Evolutionary conservation across 768 basidiomycete species (phyloP).

Genomic region (Suillus variegatus): DNA sequence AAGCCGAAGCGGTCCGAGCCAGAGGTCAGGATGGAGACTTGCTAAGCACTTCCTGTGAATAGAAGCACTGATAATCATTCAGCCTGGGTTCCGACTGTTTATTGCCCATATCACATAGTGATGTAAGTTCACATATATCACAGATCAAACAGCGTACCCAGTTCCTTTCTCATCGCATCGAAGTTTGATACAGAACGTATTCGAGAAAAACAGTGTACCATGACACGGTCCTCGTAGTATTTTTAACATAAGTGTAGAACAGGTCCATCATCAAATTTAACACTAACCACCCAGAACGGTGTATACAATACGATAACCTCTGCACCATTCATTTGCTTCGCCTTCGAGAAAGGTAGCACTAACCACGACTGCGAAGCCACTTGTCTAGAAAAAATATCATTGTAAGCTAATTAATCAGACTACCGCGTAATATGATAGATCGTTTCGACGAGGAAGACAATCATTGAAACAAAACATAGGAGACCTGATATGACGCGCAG

Average conservation of each 20-base stretch:
- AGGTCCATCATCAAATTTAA: not conserved
- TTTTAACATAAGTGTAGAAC: not conserved
- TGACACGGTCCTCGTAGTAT: constrained; percentile 40
- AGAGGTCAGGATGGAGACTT: not conserved
- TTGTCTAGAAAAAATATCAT: no score
- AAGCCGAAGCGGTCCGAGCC: not conserved
- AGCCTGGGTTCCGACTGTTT: not conserved
- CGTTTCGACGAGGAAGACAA: no score
- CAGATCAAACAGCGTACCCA: not conserved
- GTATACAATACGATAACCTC: constrained; percentile 25
- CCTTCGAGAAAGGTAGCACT: constrained; percentile 18
- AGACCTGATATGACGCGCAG: no score
- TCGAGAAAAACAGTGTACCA: constrained; percentile 37
- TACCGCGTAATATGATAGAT: no score
- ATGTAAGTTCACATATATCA: not conserved
- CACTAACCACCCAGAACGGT: constrained; percentile 39
- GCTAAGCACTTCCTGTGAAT: not conserved
- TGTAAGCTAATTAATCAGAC: no score
- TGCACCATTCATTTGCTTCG: constrained; percentile 26
- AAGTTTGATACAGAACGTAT: constrained; percentile 39
- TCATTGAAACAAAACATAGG: no score
- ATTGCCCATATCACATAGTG: not conserved
- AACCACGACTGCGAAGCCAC: no score
- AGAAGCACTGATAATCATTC: not conserved
- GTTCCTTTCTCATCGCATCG: constrained; percentile 23